Evolutionary conservation across 164 flowering plant species (phyloP).

Genomic region (Paratinospora sagittata): DNA sequence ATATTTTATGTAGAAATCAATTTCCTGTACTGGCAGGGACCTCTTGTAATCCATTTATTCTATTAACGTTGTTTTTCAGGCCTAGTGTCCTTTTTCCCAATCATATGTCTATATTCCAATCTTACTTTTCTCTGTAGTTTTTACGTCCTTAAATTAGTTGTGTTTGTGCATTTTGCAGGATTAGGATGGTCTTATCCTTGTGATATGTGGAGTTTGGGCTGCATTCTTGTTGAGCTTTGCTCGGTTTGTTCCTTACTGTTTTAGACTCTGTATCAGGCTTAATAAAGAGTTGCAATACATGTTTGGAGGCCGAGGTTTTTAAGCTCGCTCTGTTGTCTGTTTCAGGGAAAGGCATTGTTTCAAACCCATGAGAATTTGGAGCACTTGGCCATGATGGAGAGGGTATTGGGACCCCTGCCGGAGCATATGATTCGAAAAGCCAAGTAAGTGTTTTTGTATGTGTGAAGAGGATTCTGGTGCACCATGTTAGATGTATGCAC

Average conservation of each 20-base stretch:
- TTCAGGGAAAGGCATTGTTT: constrained; percentile 78
- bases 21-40: too few species aligned
- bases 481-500: neutral
- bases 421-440: constrained; percentile 61
- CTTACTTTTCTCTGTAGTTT: neutral
- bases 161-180: constrained; percentile 40
- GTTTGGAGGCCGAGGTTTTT: constrained; percentile 2
- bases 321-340: constrained; percentile 10
- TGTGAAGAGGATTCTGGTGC: neutral
- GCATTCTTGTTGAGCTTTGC: constrained; percentile 84
- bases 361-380: constrained; percentile 90
- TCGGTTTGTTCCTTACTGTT: constrained; percentile 38
- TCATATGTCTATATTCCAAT: neutral
- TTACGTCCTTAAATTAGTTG: neutral
- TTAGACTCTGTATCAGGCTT: neutral
- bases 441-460: constrained; percentile 30
- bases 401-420: constrained; percentile 76
- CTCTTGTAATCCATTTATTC: too few species aligned
- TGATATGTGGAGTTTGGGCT: constrained; percentile 95
- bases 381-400: constrained; percentile 96
- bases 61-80: neutral
- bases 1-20: too few species aligned
- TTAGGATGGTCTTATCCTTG: constrained; percentile 92
- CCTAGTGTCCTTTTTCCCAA: neutral
- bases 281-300: neutral